phyloP scores from a whole-genome alignment of 345 rosid species.

The Sisymbrium irio region DNA sequence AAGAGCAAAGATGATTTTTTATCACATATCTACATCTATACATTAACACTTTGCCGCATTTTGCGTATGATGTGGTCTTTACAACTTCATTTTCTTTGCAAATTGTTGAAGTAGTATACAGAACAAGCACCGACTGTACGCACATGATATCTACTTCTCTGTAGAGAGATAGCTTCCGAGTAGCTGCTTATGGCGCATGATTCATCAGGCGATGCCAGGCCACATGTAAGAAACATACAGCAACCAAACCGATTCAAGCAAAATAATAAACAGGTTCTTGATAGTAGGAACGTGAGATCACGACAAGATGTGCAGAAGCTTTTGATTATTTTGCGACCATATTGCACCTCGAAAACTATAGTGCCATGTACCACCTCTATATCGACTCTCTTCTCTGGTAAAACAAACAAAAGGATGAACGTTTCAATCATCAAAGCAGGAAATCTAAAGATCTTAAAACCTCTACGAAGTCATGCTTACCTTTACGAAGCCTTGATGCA shows the following conservation, averaged over 20 bases:
- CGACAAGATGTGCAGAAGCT: not conserved
- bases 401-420: not conserved
- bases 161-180: not conserved
- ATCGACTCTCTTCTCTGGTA: not conserved
- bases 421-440: not conserved
- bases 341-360: not conserved
- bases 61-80: not conserved
- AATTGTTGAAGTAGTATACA: not conserved
- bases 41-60: not conserved
- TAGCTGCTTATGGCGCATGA: not conserved
- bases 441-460: not conserved
- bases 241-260: slow-evolving; percentile 14
- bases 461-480: slow-evolving; percentile 8
- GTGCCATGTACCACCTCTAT: not conserved
- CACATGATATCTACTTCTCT: not conserved
- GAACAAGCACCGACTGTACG: not conserved
- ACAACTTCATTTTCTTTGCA: not conserved
- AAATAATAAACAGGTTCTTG: not conserved
- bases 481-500: not conserved
- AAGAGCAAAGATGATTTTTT: too few species aligned
- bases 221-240: not conserved
- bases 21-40: too few species aligned
- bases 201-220: not conserved
- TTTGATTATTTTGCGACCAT: not conserved
- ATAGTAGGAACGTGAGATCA: not conserved